Conservation (phyloP, 805 yeast species). For the Zygosaccharomyces gambellarensis region DNA sequence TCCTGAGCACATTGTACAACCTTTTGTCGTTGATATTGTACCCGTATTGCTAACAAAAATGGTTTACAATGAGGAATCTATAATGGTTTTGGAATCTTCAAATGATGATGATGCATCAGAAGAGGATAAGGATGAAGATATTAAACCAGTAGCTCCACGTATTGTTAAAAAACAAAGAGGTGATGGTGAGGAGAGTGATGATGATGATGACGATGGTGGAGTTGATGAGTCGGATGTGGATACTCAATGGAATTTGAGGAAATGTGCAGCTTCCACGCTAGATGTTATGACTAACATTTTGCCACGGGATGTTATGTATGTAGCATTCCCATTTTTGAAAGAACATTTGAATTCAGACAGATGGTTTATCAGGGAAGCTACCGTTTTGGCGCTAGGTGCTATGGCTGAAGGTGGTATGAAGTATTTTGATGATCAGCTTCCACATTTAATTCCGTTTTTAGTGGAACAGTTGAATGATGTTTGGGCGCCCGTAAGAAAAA, state of each 20-base stretch:
- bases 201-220: constrained; percentile 40
- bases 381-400: constrained; percentile 93
- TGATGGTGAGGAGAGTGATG: constrained; percentile 52
- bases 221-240: constrained; percentile 57
- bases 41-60: constrained; percentile 75
- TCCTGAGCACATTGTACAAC: constrained; percentile 49
- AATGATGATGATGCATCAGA: constrained; percentile 68
- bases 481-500: constrained; percentile 84
- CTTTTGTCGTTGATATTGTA: constrained; percentile 57
- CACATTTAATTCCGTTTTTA: constrained; percentile 76
- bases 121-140: constrained; percentile 83
- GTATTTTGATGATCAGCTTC: constrained; percentile 63
- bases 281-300: constrained; percentile 69
- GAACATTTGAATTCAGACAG: constrained; percentile 60
- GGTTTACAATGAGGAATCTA: constrained; percentile 84
- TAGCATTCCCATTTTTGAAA: constrained; percentile 71
- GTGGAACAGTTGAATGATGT: constrained; percentile 71
- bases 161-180: constrained; percentile 44
- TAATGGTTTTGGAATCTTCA: constrained; percentile 53
- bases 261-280: constrained; percentile 90
- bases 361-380: constrained; percentile 92
- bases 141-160: constrained; percentile 74
- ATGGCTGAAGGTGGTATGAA: constrained; percentile 84
- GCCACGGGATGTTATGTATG: constrained; percentile 62
- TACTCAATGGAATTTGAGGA: constrained; percentile 84